Percentiles rank a stretch among this genome's conserved stretches.
Evolutionary conservation across 305 asterid genomes (phyloP).

Genomic region (Ruellia speciosa): DNA sequence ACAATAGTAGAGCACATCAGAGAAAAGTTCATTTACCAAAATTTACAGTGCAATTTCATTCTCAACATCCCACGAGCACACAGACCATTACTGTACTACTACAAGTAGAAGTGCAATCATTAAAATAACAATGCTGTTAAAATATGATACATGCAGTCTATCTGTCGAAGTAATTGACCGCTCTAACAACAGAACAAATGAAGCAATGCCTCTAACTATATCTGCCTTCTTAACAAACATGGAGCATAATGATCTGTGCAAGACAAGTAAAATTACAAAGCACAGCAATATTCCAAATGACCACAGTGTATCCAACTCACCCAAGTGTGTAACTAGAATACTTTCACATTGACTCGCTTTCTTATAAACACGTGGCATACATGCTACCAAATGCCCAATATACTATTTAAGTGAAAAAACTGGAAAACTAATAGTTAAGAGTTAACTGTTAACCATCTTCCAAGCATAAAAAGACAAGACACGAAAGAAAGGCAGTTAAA

Average conservation of each 20-base stretch:
- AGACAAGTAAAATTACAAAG: not conserved
- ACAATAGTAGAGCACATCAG: conserved; percentile 27
- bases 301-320: no score
- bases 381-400: not conserved
- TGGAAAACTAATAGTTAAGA: not conserved
- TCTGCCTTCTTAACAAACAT: not conserved
- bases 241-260: not conserved
- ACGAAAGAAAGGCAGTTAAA: not conserved
- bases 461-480: not conserved
- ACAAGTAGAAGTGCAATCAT: no score
- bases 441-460: not conserved
- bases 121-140: no score
- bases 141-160: no score
- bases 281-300: not conserved
- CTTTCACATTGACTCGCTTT: not conserved
- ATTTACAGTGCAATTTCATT: conserved; percentile 17
- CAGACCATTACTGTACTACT: no score
- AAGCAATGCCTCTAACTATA: no score
- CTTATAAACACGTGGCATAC: not conserved
- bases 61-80: not conserved
- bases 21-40: conserved; percentile 13
- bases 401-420: not conserved
- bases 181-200: not conserved
- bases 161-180: no score
- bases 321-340: not conserved